phyloP scores from a whole-genome alignment of 805 yeast genomes.

The Lipomyces lipofer region DNA sequence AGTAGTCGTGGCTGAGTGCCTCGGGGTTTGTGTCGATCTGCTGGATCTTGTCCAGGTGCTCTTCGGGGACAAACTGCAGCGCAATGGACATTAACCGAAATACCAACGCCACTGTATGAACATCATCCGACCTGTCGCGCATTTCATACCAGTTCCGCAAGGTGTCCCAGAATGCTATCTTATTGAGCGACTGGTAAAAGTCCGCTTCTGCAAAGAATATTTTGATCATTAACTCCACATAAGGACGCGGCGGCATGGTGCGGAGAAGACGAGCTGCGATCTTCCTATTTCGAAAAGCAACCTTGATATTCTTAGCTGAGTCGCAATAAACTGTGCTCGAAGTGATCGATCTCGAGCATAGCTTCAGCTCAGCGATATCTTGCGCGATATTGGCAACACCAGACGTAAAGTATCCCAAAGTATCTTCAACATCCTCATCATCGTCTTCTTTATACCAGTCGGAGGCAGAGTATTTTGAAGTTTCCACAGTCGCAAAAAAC shows the following conservation, averaged over 20 bases:
- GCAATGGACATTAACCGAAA: conserved; percentile 30
- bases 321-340: conserved; percentile 7
- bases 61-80: conserved; percentile 26
- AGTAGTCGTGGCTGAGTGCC: conserved; percentile 20
- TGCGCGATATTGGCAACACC: conserved; percentile 29
- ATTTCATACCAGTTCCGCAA: conserved; percentile 23
- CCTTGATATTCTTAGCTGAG: conserved; percentile 11
- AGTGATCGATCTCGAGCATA: conserved; percentile 20
- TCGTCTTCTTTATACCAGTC: conserved; percentile 19
- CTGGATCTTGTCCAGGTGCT: conserved; percentile 20
- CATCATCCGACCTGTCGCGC: conserved; percentile 6
- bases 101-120: conserved; percentile 11
- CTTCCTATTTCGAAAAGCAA: conserved; percentile 19
- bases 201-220: conserved; percentile 26
- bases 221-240: conserved; percentile 23
- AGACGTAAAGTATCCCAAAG: conserved; percentile 24
- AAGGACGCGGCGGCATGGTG: conserved; percentile 29
- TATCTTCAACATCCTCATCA: conserved; percentile 20
- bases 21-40: conserved; percentile 22
- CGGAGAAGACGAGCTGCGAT: conserved; percentile 18
- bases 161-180: conserved; percentile 18
- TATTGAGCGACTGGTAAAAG: conserved; percentile 22
- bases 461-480: conserved; percentile 4
- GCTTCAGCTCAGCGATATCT: conserved; percentile 29
- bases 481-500: too few species aligned